Conservation (phyloP, 1,284 basidiomycete species). For the Cerioporus squamosus region DNA sequence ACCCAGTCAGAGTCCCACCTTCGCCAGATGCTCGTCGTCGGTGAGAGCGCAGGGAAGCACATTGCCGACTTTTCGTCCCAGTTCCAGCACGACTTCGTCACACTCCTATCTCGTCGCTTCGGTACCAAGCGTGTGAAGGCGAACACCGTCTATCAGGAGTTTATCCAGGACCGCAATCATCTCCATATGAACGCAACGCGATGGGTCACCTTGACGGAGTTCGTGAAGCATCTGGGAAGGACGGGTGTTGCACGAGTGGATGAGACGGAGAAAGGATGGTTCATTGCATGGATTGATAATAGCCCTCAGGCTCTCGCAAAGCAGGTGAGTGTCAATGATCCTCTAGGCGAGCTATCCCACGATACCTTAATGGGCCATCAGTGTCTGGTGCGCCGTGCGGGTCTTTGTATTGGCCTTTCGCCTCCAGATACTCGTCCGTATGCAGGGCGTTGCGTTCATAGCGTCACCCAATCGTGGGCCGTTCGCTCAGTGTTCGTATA, state of each 20-base stretch:
- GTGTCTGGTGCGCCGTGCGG: too few relatives aligned
- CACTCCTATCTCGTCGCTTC: constrained; percentile 87
- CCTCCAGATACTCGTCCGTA: too few relatives aligned
- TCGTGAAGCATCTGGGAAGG: constrained; percentile 89
- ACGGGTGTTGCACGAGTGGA: constrained; percentile 91
- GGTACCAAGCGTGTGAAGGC: constrained; percentile 93
- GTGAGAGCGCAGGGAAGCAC: constrained; percentile 89
- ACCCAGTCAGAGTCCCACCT: constrained; percentile 87
- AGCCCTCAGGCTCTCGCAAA: constrained; percentile 92
- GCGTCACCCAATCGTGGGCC: too few relatives aligned
- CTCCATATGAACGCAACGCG: constrained; percentile 99
- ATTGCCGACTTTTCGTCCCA: constrained; percentile 89
- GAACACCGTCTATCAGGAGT: constrained; percentile 98
- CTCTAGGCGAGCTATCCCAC: too few relatives aligned
- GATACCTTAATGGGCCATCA: too few relatives aligned
- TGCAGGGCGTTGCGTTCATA: too few relatives aligned
- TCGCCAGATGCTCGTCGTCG: constrained; percentile 95
- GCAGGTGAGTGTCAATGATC: constrained; percentile 51
- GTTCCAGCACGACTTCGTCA: constrained; percentile 94
- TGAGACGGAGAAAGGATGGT: constrained; percentile 98
- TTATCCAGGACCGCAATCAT: constrained; percentile 94
- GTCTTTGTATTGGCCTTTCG: too few relatives aligned
- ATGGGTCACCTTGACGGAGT: constrained; percentile 97
- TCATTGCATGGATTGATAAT: constrained; percentile 96
- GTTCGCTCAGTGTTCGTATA: too few relatives aligned